Conservation (phyloP, 805 yeast genomes). For the Candida corydali region DNA sequence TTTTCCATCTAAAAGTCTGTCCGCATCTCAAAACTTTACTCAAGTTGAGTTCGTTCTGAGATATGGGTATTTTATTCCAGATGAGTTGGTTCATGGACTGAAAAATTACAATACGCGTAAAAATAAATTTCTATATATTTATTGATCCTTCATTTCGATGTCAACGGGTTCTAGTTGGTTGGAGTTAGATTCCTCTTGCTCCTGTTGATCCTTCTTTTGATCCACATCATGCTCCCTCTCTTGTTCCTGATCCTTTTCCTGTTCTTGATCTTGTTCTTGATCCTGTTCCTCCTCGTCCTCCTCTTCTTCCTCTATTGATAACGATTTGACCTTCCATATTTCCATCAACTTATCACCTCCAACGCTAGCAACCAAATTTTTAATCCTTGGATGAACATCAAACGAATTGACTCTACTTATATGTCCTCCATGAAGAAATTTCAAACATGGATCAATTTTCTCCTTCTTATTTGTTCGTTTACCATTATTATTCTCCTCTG, state of each 20-base stretch:
- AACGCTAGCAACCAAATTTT: conserved; percentile 58
- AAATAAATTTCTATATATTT: no score
- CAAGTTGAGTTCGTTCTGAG: conserved; percentile 48
- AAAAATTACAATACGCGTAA: neutral
- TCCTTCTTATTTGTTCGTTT: conserved; percentile 34
- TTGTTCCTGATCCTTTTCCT: neutral
- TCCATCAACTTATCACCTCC: conserved; percentile 76
- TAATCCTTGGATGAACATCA: conserved; percentile 60
- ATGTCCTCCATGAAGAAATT: conserved; percentile 86
- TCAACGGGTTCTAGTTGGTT: conserved; percentile 9
- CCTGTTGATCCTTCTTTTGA: conserved; percentile 2
- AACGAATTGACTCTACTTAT: conserved; percentile 64
- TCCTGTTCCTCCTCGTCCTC: conserved; percentile 11
- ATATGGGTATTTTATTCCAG: conserved; percentile 22
- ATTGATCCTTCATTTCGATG: conserved; percentile 12
- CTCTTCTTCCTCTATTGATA: conserved; percentile 34
- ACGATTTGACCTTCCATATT: conserved; percentile 66
- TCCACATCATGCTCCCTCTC: conserved; percentile 4
- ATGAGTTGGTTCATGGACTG: no score
- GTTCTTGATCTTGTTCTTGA: conserved; percentile 1
- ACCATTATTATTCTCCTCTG: conserved; percentile 45
- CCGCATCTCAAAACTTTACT: conserved; percentile 75
- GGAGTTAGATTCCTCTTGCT: neutral
- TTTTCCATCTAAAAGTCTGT: conserved; percentile 81
- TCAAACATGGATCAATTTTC: conserved; percentile 66